Conservation (phyloP, 2,329 filamentous ascomycete genomes). For the Penicillium verrucosum region DNA sequence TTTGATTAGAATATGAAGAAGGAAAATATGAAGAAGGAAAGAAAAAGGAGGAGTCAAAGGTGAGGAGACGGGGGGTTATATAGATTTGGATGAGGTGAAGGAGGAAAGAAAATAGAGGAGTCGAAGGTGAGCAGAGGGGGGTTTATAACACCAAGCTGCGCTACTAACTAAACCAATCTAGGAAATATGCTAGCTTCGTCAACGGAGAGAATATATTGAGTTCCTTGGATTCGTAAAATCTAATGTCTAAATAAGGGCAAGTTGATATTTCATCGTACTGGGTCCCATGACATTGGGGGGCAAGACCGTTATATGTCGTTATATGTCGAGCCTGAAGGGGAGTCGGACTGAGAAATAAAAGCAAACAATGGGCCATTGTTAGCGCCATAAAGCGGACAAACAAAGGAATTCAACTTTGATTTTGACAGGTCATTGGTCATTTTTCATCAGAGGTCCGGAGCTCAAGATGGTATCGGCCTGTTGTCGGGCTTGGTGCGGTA, state of each 20-base stretch:
- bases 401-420: background rate
- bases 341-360: background rate
- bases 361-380: constrained; percentile 1
- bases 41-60: background rate
- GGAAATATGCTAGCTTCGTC: background rate
- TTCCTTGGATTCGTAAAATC: background rate
- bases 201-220: background rate
- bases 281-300: background rate
- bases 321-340: background rate
- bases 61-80: background rate
- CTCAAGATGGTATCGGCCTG: background rate
- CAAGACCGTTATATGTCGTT: background rate
- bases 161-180: background rate
- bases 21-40: constrained; percentile 3
- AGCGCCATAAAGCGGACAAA: background rate
- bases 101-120: background rate
- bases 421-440: background rate
- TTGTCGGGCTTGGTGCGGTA: background rate
- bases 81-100: background rate
- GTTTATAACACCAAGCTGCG: background rate
- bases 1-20: background rate
- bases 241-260: background rate
- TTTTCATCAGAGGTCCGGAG: background rate
- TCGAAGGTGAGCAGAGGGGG: background rate
- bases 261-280: background rate